Evolutionary conservation across 2,329 filamentous ascomycete genomes (phyloP).

Genomic region (Sphaceloma murrayae): DNA sequence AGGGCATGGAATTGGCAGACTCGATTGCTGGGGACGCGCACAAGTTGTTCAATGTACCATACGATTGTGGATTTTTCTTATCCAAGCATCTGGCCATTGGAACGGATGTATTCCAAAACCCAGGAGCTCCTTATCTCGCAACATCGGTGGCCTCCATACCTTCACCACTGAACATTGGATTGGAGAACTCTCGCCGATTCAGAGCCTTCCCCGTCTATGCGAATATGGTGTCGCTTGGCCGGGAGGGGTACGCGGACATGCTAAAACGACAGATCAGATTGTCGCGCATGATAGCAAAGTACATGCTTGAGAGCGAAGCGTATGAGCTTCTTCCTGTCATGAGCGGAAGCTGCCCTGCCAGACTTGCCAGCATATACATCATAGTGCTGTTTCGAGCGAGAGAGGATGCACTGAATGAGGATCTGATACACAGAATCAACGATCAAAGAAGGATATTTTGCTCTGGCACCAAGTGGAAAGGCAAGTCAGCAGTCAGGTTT

Average conservation of each 20-base stretch:
- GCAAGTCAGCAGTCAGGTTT: constrained; percentile 64
- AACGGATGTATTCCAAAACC: constrained; percentile 63
- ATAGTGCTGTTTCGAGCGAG: constrained; percentile 70
- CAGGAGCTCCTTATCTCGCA: constrained; percentile 72
- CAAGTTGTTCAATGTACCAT: constrained; percentile 91
- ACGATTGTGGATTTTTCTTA: constrained; percentile 87
- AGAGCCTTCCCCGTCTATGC: constrained; percentile 84
- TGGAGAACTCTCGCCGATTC: constrained; percentile 88
- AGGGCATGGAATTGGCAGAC: constrained; percentile 71
- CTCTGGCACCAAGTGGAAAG: constrained; percentile 70
- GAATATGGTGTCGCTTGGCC: constrained; percentile 64
- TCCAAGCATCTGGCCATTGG: constrained; percentile 53
- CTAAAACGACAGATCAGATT: constrained; percentile 63
- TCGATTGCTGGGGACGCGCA: constrained; percentile 81
- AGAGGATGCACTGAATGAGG: constrained; percentile 52
- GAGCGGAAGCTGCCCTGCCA: constrained; percentile 22
- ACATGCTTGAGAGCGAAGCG: constrained; percentile 49
- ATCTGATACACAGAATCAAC: constrained; percentile 65
- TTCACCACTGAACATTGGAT: constrained; percentile 76
- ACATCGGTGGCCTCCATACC: constrained; percentile 45
- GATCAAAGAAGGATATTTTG: constrained; percentile 66
- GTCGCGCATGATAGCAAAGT: constrained; percentile 56
- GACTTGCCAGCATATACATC: constrained; percentile 51
- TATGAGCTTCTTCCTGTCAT: constrained; percentile 57
- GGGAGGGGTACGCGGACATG: constrained; percentile 57